Conservation (phyloP, 1,284 basidiomycete species). For the Tilletia horrida region DNA sequence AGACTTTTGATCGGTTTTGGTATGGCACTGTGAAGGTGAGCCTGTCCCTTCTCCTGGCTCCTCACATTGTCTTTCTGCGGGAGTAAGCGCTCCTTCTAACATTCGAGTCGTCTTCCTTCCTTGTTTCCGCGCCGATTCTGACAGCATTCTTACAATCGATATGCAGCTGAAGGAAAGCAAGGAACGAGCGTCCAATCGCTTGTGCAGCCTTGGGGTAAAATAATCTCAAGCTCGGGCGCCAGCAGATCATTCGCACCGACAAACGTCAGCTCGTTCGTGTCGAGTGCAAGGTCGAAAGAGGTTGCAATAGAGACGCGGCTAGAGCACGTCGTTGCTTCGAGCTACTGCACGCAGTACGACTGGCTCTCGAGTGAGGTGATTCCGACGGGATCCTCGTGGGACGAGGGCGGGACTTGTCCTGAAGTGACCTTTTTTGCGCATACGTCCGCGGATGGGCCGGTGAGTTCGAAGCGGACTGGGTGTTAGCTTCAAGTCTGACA, state of each 20-base stretch:
- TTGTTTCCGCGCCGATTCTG: too few relatives aligned
- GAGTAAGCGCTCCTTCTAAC: too few relatives aligned
- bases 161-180: slow-evolving; percentile 20
- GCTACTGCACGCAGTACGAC: slow-evolving; percentile 43
- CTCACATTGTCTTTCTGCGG: too few relatives aligned
- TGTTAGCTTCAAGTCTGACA: background rate
- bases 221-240: slow-evolving; percentile 15
- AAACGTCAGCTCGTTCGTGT: background rate
- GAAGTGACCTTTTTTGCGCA: slow-evolving; percentile 1
- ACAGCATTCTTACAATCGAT: slow-evolving; percentile 38
- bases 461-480: background rate
- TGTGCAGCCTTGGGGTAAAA: slow-evolving; percentile 34
- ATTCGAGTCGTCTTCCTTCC: background rate
- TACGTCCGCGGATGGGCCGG: background rate
- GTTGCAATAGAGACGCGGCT: slow-evolving; percentile 20
- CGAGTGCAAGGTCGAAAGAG: too few relatives aligned
- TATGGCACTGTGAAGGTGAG: slow-evolving; percentile 38
- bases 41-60: too few relatives aligned
- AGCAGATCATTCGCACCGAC: background rate
- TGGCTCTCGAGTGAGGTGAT: slow-evolving; percentile 35
- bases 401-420: slow-evolving; percentile 10
- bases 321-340: slow-evolving; percentile 37
- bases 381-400: background rate
- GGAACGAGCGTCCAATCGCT: slow-evolving; percentile 36
- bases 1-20: slow-evolving; percentile 37